Evolutionary conservation across 306 rosid species (phyloP).

Genomic region (Fragaria vesca): DNA sequence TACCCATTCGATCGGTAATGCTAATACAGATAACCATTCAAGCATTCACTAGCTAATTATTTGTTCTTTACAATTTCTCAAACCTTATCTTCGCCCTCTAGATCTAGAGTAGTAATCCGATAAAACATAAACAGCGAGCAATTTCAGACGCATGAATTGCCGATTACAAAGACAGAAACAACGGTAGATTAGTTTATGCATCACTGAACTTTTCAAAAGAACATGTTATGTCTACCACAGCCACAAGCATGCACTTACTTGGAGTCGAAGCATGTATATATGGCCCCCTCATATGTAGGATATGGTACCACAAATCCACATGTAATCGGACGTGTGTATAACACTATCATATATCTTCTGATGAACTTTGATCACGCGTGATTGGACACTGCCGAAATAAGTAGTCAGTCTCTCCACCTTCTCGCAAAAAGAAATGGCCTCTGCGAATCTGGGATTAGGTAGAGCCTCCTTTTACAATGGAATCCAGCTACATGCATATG

Average conservation of each 20-base stretch:
- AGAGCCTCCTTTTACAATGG: constrained; percentile 6
- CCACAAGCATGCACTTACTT: background rate
- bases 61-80: no score
- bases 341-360: background rate
- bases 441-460: constrained; percentile 2
- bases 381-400: background rate
- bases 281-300: background rate
- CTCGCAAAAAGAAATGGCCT: background rate
- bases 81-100: background rate
- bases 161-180: background rate
- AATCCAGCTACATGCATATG: background rate
- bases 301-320: constrained; percentile 12
- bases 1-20: no score
- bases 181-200: background rate
- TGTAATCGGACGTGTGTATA: background rate
- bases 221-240: background rate
- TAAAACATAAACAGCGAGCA: background rate
- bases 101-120: background rate
- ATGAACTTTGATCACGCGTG: background rate
- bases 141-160: background rate
- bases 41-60: no score
- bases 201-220: background rate
- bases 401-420: constrained; percentile 9
- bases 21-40: no score
- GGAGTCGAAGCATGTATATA: background rate